phyloP scores from a whole-genome alignment of 257 asterid species.

The Solanum virginianum region DNA sequence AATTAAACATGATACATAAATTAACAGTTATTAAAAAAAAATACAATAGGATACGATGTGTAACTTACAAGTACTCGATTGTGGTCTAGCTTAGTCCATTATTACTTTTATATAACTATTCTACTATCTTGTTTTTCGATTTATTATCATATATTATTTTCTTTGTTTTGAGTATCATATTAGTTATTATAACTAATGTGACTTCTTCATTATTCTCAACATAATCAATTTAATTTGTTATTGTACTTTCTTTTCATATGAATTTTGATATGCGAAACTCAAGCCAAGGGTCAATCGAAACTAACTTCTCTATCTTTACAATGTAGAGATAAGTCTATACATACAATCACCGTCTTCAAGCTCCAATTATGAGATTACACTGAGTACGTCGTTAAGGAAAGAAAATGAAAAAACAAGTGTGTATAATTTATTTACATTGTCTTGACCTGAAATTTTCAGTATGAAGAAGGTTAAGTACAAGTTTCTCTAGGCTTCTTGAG shows the following conservation, averaged over 20 bases:
- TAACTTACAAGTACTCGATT: no score
- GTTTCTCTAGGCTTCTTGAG: constrained; percentile 66
- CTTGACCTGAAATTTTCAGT: constrained; percentile 59
- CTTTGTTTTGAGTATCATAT: background rate
- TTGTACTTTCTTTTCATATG: background rate
- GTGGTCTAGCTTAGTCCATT: no score
- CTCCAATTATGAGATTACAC: background rate
- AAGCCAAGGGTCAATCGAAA: fast-evolving
- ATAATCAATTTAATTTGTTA: background rate
- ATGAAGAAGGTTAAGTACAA: constrained; percentile 57
- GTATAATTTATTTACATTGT: constrained; percentile 64
- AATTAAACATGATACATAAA: no score
- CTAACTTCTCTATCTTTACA: no score
- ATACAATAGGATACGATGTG: no score
- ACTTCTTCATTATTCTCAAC: background rate
- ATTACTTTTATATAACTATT: no score
- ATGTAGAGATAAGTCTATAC: background rate
- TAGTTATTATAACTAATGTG: background rate
- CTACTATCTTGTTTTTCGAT: no score
- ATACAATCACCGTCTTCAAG: background rate
- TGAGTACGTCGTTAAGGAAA: background rate
- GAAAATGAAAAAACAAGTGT: background rate
- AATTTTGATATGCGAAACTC: background rate
- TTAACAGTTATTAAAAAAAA: no score
- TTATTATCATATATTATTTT: no score